These are phyloP conservation scores for Pleurostoma richardsiae DNA, from an alignment of 2,329 filamentous ascomycete genomes.

Conservation along the genomic window DNA sequence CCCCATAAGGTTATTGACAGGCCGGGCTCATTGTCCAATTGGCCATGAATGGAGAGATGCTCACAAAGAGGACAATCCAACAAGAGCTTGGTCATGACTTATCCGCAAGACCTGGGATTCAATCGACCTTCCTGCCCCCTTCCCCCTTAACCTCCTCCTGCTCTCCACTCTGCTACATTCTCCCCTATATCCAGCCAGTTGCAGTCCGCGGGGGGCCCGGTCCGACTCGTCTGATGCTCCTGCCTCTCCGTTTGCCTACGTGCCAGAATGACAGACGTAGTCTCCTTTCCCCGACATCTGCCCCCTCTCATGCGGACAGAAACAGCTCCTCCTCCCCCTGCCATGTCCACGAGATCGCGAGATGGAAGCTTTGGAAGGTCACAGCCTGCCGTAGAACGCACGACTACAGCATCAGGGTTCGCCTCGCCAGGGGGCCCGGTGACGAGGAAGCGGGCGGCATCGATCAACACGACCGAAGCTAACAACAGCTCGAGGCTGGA, in stretches of 20 bases:
- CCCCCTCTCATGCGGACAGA: slow-evolving; percentile 5
- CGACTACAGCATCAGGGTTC: background rate
- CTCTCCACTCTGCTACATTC: slow-evolving; percentile 1
- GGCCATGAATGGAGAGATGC: slow-evolving; percentile 8
- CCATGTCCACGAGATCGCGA: slow-evolving; percentile 12
- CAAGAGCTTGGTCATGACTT: slow-evolving; percentile 14
- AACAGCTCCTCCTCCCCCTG: slow-evolving; percentile 2
- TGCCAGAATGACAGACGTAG: slow-evolving; percentile 11
- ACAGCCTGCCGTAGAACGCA: slow-evolving; percentile 1
- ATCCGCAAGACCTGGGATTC: slow-evolving; percentile 8
- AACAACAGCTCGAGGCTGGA: slow-evolving; percentile 31
- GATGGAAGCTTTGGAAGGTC: slow-evolving; percentile 7
- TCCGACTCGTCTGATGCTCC: slow-evolving; percentile 6
- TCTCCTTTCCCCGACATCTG: slow-evolving; percentile 8
- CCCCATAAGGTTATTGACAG: slow-evolving; percentile 15
- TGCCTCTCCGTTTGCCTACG: background rate
- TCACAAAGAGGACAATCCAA: slow-evolving; percentile 25
- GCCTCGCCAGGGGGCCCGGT: slow-evolving; percentile 9
- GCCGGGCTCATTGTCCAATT: slow-evolving; percentile 15
- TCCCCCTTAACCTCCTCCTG: slow-evolving; percentile 4
- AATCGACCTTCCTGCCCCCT: slow-evolving; percentile 5
- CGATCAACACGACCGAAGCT: slow-evolving; percentile 39
- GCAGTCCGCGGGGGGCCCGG: background rate
- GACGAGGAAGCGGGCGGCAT: slow-evolving; percentile 37
- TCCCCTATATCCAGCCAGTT: background rate